Evolutionary conservation across 345 rosid species (phyloP), one percentile per base, ranked within the genome.

Genomic region (Linum trigynum): DNA sequence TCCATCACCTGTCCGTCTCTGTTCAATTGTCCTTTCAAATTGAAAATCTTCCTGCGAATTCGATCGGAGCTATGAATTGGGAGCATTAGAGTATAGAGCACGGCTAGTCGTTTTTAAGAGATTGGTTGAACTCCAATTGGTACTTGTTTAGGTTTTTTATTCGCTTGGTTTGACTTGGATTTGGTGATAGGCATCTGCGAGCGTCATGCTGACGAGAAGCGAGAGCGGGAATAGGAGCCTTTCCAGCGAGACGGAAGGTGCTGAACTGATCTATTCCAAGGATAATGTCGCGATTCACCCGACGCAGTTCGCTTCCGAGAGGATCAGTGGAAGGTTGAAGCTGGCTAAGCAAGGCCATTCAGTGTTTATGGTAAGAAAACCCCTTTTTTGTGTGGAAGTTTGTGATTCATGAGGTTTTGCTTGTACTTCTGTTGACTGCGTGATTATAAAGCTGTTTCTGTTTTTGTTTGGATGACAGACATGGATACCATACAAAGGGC

Each of bases 221-320:
- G 95, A 86, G 61, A 82, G 90, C 74, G 73, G 73, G 51, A 88
- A 83, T 79, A 72, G 75, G 70, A 85, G 83, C 78, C 75, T 78
- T 8, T 71, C 89, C 4, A 74, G 79, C 73, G 91, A 86, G 59
- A 80, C 82, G 9, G 97, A 85, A 4, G 84, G 84, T 14, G 86
- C 92, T 3, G 97, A 86, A 65, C 67, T 87, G 64, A 87, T 94
- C 7, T 90, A 79, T 76, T 3, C 38, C 71, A 90, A 90, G 65
- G 97, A 88, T 67, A 88, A 90, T 43, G 96, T 94, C 16, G 69
- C 99, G 6, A 90, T 94, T 73, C 96, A 94, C 79, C 96, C 97
- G 12, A 83, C 91, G 67, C 99, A 86, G 84, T 80, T 76, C 69
- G 92, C 88, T 55, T 86, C 91, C 12, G 95, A 90, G 84, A 79